Conservation (phyloP, 2,329 filamentous ascomycete genomes). For the Fusarium musae region DNA sequence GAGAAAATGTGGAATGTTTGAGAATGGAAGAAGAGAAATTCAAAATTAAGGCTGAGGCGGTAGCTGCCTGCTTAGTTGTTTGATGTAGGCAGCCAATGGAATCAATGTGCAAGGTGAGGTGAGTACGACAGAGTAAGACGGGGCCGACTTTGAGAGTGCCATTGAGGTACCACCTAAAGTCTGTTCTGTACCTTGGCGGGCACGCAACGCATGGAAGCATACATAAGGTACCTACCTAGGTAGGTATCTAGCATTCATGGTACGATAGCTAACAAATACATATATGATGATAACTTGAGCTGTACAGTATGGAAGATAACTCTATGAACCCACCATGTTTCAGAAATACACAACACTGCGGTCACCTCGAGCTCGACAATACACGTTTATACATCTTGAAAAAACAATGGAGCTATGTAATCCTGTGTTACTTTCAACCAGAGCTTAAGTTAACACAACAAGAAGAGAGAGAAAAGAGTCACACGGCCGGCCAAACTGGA, state of each 20-base stretch:
- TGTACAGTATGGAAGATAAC: background rate
- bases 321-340: background rate
- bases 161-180: background rate
- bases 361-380: background rate
- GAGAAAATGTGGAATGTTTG: background rate
- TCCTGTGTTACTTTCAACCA: background rate
- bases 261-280: background rate
- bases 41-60: slow-evolving; percentile 35
- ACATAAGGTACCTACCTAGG: background rate
- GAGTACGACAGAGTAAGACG: slow-evolving; percentile 23
- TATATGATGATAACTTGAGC: background rate
- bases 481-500: slow-evolving; percentile 2
- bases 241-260: background rate
- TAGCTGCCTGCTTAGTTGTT: slow-evolving; percentile 36
- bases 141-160: background rate
- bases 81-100: slow-evolving; percentile 44
- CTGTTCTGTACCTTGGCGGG: background rate
- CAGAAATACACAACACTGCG: background rate
- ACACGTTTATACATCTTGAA: background rate
- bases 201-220: background rate
- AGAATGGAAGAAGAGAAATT: slow-evolving; percentile 17
- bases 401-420: background rate
- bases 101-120: slow-evolving; percentile 20
- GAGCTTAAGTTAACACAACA: slow-evolving; percentile 1
- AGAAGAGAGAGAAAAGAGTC: slow-evolving; percentile 14